phyloP scores from a whole-genome alignment of 1,284 basidiomycete genomes.

The Marasmius oreades region DNA sequence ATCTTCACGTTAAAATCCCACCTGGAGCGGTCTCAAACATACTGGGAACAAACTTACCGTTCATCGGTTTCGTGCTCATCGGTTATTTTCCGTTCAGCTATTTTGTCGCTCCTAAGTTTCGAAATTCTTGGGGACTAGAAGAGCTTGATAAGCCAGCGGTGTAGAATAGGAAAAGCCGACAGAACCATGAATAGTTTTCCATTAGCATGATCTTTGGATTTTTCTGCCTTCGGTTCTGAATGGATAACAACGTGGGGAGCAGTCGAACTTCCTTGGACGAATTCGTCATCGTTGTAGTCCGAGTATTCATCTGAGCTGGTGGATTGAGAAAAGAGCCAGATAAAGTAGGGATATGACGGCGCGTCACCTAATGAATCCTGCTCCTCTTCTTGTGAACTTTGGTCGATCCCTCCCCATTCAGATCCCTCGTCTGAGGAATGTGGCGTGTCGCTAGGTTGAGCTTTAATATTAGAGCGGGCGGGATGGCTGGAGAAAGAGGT shows the following conservation, averaged over 20 bases:
- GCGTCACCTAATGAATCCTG: background rate
- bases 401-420: slow-evolving; percentile 32
- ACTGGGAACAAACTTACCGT: slow-evolving; percentile 26
- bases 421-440: slow-evolving; percentile 21
- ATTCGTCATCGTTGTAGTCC: slow-evolving; percentile 41
- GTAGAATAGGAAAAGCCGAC: slow-evolving; percentile 3
- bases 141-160: background rate
- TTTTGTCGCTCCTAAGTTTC: slow-evolving; percentile 43
- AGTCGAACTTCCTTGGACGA: slow-evolving; percentile 28
- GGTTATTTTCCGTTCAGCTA: slow-evolving; percentile 15
- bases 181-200: slow-evolving; percentile 69
- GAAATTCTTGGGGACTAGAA: slow-evolving; percentile 72
- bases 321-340: background rate
- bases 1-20: slow-evolving; percentile 1
- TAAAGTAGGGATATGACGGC: background rate
- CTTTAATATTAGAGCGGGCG: slow-evolving; percentile 16
- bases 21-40: background rate
- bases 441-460: slow-evolving; percentile 18
- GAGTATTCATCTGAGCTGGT: slow-evolving; percentile 21
- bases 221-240: slow-evolving; percentile 34
- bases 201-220: slow-evolving; percentile 35
- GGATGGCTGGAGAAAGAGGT: slow-evolving; percentile 40
- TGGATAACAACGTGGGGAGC: slow-evolving; percentile 54
- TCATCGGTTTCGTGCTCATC: slow-evolving; percentile 46
- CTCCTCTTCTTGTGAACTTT: slow-evolving; percentile 10